Evolutionary conservation across 257 asterid genomes (phyloP), one percentile per base, ranked within the genome.

Genomic region (Verbascum thapsus): DNA sequence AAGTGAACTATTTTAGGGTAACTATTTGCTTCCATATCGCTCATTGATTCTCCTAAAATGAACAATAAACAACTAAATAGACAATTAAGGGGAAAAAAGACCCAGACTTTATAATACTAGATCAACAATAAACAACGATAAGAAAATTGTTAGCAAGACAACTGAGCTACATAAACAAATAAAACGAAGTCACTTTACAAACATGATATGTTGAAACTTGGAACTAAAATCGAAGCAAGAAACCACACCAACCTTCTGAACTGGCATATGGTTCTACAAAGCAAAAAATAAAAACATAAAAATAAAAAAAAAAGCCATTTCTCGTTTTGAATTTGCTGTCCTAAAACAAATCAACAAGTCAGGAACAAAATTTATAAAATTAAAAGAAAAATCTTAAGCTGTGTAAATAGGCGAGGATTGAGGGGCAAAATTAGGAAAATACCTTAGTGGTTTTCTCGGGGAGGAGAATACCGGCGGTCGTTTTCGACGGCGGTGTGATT

Each of bases 391-490:
- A n/a, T n/a, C n/a, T n/a, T n/a, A n/a, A n/a, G n/a, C n/a, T n/a
- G n/a, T n/a, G n/a, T n/a, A n/a, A n/a, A n/a, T n/a, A n/a, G n/a
- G n/a, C n/a, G n/a, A n/a, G n/a, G n/a, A n/a, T n/a, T n/a, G n/a
- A n/a, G n/a, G n/a, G n/a, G n/a, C n/a, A n/a, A n/a, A n/a, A n/a
- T n/a, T n/a, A n/a, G n/a, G 19, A 63, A 48, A 13, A 45, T 30
- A 84, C 88, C 87, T 80, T 81, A 48, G 68, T 8, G 63, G 85
- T 71, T 76, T 76, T 85, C 76, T 85, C 88, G 11, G 92, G 92
- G 58, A 85, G 88, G 53, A 85, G 84, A 63, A 85, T 85, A 12
- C 88, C 92, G 56, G 77, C 57, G 15, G 64, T 48, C 64, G 88
- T 77, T 67, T 85, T 80, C 0, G 92, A 61, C 18, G 86, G 87